A percentile compares a stretch with the other conserved stretches of the same genome.
These are phyloP conservation scores for Albifimbria verrucaria DNA, from an alignment of 2,329 filamentous ascomycete genomes.

Conservation along the genomic window DNA sequence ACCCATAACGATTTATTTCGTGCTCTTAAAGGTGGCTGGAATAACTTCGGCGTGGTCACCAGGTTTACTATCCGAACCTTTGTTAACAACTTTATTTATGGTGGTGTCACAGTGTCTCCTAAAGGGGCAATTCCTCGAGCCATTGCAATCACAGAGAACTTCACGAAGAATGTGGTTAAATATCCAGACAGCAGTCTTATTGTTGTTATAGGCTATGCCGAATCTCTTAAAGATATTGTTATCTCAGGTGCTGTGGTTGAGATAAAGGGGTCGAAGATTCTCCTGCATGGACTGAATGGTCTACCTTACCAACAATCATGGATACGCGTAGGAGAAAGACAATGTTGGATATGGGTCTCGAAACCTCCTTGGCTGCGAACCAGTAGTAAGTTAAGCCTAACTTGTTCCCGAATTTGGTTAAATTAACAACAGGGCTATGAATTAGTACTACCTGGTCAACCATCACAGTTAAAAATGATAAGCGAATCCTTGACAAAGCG, in stretches of 20 bases:
- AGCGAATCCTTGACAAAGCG: background rate
- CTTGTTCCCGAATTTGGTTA: background rate
- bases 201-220: background rate
- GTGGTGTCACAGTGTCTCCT: background rate
- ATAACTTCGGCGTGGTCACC: conserved; percentile 39
- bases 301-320: background rate
- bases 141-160: background rate
- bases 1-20: conserved; percentile 36
- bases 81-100: background rate
- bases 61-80: conserved; percentile 3
- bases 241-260: background rate
- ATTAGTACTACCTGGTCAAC: background rate
- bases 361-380: background rate
- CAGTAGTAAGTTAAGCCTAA: background rate
- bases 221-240: background rate
- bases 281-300: background rate
- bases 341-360: background rate
- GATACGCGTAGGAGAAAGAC: background rate
- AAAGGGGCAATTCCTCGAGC: background rate
- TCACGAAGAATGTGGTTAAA: background rate
- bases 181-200: background rate
- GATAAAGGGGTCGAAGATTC: background rate
- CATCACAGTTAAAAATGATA: background rate
- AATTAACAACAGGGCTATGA: background rate
- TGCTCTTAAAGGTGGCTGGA: conserved; percentile 42